These are phyloP conservation scores for Saturnispora ahearnii DNA, from an alignment of 805 yeast species.

Conservation along the genomic window DNA sequence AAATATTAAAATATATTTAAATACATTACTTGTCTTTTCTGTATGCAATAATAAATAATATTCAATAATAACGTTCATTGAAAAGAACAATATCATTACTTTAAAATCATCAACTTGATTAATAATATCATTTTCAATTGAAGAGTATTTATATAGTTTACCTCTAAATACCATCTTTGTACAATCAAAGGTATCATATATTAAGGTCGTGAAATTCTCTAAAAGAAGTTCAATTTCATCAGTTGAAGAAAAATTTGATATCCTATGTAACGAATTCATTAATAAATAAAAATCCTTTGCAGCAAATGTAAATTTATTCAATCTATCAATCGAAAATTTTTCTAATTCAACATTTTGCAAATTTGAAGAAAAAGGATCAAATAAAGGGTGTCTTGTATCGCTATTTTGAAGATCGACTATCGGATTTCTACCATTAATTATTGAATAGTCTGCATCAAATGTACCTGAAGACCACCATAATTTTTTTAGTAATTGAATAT, in stretches of 20 bases:
- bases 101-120: conserved; percentile 7
- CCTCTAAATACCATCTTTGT: background rate
- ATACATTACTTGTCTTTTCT: conserved; percentile 9
- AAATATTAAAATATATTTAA: background rate
- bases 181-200: conserved; percentile 1
- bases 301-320: conserved; percentile 15
- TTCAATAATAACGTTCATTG: conserved; percentile 9
- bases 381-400: conserved; percentile 13
- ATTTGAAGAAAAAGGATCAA: conserved; percentile 13
- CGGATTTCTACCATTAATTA: conserved; percentile 20
- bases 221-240: conserved; percentile 16
- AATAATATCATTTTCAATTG: background rate
- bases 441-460: conserved; percentile 19
- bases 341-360: conserved; percentile 16
- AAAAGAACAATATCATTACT: conserved; percentile 5
- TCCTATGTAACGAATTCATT: conserved; percentile 9
- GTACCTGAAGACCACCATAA: conserved; percentile 22
- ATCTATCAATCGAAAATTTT: conserved; percentile 14
- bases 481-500: conserved; percentile 23
- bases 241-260: conserved; percentile 13
- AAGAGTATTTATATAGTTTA: background rate
- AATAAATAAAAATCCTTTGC: conserved; percentile 16
- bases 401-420: conserved; percentile 11
- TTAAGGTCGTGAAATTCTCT: conserved; percentile 8
- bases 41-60: conserved; percentile 15